These are phyloP conservation scores for Crithidia bombi DNA, from an alignment of 208 protist genomes.

Conservation along the genomic window DNA sequence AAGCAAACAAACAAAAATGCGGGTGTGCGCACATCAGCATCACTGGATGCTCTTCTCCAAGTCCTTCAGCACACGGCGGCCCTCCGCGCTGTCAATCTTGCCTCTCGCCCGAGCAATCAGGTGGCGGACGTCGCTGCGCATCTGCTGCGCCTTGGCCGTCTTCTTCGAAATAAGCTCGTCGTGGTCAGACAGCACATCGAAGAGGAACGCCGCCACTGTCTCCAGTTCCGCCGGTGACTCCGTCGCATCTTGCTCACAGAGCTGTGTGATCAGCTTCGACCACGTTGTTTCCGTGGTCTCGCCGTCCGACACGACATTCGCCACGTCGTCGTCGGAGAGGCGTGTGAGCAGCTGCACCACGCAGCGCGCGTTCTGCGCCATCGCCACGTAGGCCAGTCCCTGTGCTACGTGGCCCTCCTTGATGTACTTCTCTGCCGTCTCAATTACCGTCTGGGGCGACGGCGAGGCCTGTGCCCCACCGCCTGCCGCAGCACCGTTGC, in stretches of 20 bases:
- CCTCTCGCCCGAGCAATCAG: constrained; percentile 43
- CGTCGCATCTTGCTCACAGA: constrained; percentile 37
- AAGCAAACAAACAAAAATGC: too few relatives aligned
- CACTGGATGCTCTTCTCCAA: constrained; percentile 83
- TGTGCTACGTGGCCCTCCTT: constrained; percentile 42
- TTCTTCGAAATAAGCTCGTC: constrained; percentile 47
- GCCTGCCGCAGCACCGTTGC: constrained; percentile 5
- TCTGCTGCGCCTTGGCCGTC: constrained; percentile 49
- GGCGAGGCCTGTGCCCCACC: constrained; percentile 17
- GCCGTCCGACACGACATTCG: constrained; percentile 44
- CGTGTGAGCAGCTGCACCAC: constrained; percentile 50
- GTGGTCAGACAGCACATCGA: constrained; percentile 78
- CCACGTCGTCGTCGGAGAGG: constrained; percentile 41
- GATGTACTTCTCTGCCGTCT: constrained; percentile 49
- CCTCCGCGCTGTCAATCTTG: constrained; percentile 37
- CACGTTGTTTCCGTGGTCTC: constrained; percentile 52
- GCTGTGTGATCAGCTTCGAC: constrained; percentile 49
- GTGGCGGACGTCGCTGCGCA: constrained; percentile 55
- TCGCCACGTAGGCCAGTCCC: constrained; percentile 55
- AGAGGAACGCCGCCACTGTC: constrained; percentile 49
- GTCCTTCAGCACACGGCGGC: constrained; percentile 50
- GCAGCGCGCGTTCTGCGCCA: constrained; percentile 49
- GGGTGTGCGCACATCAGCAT: too few relatives aligned
- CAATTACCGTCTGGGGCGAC: constrained; percentile 69
- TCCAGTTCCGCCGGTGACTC: constrained; percentile 43